Conservation (phyloP, 2,329 filamentous ascomycete species). For the Mycosphaerelloides madeirae region DNA sequence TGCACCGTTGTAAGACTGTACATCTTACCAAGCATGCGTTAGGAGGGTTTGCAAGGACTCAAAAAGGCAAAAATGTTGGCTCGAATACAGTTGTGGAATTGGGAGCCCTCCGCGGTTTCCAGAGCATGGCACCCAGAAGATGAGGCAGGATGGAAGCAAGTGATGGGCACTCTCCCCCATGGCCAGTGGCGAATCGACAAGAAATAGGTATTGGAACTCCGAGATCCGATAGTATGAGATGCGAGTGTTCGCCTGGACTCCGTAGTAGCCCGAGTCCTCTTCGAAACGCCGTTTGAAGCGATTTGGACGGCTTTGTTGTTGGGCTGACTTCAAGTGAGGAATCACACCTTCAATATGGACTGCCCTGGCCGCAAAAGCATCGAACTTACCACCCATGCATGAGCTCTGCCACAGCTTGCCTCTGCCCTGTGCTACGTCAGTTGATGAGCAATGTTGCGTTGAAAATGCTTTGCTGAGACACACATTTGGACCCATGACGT, state of each 20-base stretch:
- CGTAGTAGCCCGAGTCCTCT: neutral
- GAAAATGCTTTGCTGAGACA: too few relatives aligned
- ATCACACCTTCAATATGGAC: conserved; percentile 1
- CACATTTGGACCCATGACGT: neutral
- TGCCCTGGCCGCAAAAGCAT: neutral
- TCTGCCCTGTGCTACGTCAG: too few relatives aligned
- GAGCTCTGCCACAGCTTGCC: too few relatives aligned
- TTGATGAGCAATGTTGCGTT: too few relatives aligned
- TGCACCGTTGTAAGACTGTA: too few relatives aligned
- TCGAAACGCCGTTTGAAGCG: neutral
- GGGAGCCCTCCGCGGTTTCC: neutral
- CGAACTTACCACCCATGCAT: too few relatives aligned
- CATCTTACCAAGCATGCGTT: neutral
- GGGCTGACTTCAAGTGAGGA: neutral
- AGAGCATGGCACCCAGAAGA: neutral
- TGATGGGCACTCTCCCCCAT: neutral
- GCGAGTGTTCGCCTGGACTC: conserved; percentile 1
- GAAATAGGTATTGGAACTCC: conserved; percentile 2
- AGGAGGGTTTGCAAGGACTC: conserved; percentile 2
- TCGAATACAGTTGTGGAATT: neutral
- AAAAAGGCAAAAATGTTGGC: conserved; percentile 2
- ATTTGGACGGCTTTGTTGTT: neutral
- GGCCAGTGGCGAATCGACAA: neutral
- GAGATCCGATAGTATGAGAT: conserved; percentile 5
- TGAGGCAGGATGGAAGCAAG: neutral